Evolutionary conservation across 495 filamentous ascomycete species (phyloP), one percentile per base, ranked within the genome.

Genomic region (Pseudomonodictys pantanalensis): DNA sequence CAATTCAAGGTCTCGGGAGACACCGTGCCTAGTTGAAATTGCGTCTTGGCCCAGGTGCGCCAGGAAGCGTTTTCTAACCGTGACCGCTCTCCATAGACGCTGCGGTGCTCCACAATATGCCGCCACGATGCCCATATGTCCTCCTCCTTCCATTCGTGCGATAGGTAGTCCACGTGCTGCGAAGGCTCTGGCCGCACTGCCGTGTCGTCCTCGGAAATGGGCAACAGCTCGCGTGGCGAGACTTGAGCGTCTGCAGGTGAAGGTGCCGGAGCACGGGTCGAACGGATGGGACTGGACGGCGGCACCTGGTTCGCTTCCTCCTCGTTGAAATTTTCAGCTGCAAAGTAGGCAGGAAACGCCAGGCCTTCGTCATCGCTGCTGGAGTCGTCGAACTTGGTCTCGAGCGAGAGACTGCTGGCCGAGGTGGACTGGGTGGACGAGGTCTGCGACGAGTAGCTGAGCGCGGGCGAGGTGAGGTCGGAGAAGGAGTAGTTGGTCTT

Each of bases 61-160:
- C 93, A 98, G 3, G 92, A 96, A 3, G 93, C 93, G 75, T 98
- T 98, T 71, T 98, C 93, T 48, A 98, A 72, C 50, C 93, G 79
- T 9, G 86, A 83, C 24, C 87, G 79, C 68, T 98, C 91, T 60
- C 78, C 87, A 65, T 95, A 95, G 41, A 87, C 79, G 25, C 82
- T 83, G 68, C 85, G 80, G 59, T 87, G 88, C 11, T 85, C 81
- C 35, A 91, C 85, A 64, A 98, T 90, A 73, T 92, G 90, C 56
- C 90, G 84, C 93, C 93, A 98, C 2, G 92, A 97, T 12, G 89
- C 82, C 93, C 93, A 98, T 10, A 98, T 95, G 73, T 98, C 93
- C 73, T 97, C 92, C 74, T 97, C 92, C 39, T 81, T 83, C 93
- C 93, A 98, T 52, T 92, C 83, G 66, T 98, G 89, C 30, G 92